Base-by-base conservation (phyloP, 2,329 filamentous ascomycete genomes). In the Beauveria sp. region DNA sequence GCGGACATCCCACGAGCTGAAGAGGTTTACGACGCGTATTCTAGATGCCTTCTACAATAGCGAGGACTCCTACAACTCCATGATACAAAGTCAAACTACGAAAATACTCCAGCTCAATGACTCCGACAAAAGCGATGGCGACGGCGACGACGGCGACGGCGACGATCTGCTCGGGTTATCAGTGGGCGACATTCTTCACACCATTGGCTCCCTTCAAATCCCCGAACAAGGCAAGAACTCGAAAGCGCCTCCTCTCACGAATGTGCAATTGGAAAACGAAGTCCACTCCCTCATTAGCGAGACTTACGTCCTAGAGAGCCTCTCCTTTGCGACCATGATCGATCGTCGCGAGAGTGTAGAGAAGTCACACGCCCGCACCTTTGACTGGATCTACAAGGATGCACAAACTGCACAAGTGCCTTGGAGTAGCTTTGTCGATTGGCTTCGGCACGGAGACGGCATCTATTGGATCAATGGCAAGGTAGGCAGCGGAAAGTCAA, bases 401-500 rank as follows among this genome's bases (percentile, higher is more conserved):
- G 40, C 46, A 5, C 9, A 30, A 16, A n/a, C 6, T 9, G 26
- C 22, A 3, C 18, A 12, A 5, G 47, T 44, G 18, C 56, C 56
- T 4, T 52, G 56, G 47, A 52, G 47, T 34, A 46, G 20, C 30
- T 64, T 62, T 40, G 26, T 37, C 18, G 55, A 47, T 5, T 74
- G 71, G 72, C 67, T 74, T 1, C 48, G 61, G 10, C 47, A 46
- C 0, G 67, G 65, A 0, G 26, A 59, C 30, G 64, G 63, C 2
- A 52, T 70, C 1, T 74, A 68, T 61, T 72, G 71, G 66, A 69
- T 76, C 22, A 67, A 66, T 26, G 75, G 76, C 6, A 77, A 76
- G 56, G 66, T 73, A 0, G 74, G 75, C 4, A 70, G 71, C 2
- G 75, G 74, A 0, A 77, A 77, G 59, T 76, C 74, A 1, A 76